phyloP scores from a whole-genome alignment of 2,329 filamentous ascomycete species.

The Thermochaetoides dissita region DNA sequence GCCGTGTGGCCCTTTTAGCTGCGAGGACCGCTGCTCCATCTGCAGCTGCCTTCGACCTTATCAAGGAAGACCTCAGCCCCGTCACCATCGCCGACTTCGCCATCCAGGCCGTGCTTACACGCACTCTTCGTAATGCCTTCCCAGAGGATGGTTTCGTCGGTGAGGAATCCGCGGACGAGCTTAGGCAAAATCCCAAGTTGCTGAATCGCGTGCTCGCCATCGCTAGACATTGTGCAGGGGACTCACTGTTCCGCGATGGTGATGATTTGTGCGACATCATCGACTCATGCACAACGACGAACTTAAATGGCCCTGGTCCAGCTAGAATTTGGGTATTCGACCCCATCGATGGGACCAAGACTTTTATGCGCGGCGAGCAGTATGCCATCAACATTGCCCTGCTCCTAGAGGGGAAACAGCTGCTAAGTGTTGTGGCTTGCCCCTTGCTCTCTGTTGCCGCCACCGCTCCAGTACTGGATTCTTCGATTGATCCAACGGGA shows the following conservation, averaged over 20 bases:
- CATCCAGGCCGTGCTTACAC: slow-evolving; percentile 38
- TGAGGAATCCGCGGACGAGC: slow-evolving; percentile 37
- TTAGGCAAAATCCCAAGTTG: slow-evolving; percentile 29
- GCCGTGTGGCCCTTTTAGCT: slow-evolving; percentile 32
- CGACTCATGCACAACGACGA: slow-evolving; percentile 30
- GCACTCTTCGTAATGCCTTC: slow-evolving; percentile 34
- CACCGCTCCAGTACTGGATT: slow-evolving; percentile 27
- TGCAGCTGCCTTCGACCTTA: slow-evolving; percentile 17
- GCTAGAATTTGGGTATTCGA: slow-evolving; percentile 41
- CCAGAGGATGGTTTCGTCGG: slow-evolving; percentile 39
- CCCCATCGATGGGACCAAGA: slow-evolving; percentile 46
- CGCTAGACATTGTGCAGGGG: slow-evolving; percentile 16
- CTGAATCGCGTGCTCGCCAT: slow-evolving; percentile 34
- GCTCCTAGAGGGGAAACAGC: slow-evolving; percentile 34
- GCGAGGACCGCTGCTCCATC: slow-evolving; percentile 30
- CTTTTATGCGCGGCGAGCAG: slow-evolving; percentile 37
- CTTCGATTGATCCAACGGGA: slow-evolving; percentile 26
- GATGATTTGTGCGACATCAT: slow-evolving; percentile 39
- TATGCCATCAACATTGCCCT: slow-evolving; percentile 45
- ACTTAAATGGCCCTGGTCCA: slow-evolving; percentile 16
- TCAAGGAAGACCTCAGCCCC: slow-evolving; percentile 41
- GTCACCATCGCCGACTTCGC: slow-evolving; percentile 48
- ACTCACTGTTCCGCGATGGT: slow-evolving; percentile 10
- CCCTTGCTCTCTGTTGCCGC: slow-evolving; percentile 26
- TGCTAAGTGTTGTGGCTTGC: slow-evolving; percentile 35